These are phyloP conservation scores for Spergularia marina DNA, from an alignment of 148 eudicot genomes.

Conservation along the genomic window DNA sequence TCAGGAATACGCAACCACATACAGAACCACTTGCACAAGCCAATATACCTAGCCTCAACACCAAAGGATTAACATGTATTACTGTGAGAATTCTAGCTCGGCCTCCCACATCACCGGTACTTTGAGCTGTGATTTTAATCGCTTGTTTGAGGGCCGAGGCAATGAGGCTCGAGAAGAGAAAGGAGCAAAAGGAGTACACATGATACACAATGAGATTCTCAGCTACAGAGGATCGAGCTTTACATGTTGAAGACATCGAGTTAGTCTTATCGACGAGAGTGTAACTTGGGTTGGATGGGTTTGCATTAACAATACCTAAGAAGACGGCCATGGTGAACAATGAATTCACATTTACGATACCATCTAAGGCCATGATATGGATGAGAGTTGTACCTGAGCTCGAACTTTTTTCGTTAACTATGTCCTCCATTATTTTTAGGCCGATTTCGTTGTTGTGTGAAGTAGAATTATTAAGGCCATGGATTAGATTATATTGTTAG, in stretches of 20 bases:
- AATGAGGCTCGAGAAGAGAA: conserved; percentile 26
- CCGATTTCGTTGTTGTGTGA: too few species aligned
- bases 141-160: conserved; percentile 33
- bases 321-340: conserved; percentile 30
- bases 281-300: conserved; percentile 15
- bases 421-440: conserved; percentile 14
- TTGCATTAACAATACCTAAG: conserved; percentile 30
- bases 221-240: conserved; percentile 21
- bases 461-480: background rate
- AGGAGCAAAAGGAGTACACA: conserved; percentile 26
- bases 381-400: conserved; percentile 17
- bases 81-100: background rate
- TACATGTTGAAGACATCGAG: conserved; percentile 10
- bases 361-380: conserved; percentile 35
- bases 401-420: background rate
- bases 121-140: conserved; percentile 12
- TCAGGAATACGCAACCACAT: conserved; percentile 29
- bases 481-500: background rate
- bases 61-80: conserved; percentile 18
- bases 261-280: conserved; percentile 5
- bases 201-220: conserved; percentile 27
- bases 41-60: conserved; percentile 19
- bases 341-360: conserved; percentile 29
- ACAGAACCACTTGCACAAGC: conserved; percentile 30
- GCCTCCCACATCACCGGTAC: background rate